Conservation (phyloP, 495 filamentous ascomycete species). For the Bacidia gigantensis region DNA sequence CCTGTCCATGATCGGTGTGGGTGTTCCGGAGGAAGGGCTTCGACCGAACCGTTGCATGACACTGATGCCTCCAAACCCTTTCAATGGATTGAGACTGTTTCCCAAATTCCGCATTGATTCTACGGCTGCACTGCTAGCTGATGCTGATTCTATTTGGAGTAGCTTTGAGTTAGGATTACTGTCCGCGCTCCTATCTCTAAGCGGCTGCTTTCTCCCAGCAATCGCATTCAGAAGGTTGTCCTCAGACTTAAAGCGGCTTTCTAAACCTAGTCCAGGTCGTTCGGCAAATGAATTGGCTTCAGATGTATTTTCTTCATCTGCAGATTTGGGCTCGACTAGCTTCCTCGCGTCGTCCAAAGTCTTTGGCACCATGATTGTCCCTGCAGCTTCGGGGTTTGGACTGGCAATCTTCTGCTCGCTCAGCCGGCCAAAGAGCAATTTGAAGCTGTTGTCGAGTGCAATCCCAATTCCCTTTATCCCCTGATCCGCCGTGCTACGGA, state of each 20-base stretch:
- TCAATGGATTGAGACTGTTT: constrained; percentile 73
- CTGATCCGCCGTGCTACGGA: constrained; percentile 79
- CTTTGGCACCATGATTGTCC: constrained; percentile 50
- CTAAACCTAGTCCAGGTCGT: constrained; percentile 16
- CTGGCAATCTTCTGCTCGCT: constrained; percentile 43
- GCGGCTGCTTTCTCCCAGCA: constrained; percentile 39
- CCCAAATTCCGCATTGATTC: constrained; percentile 77
- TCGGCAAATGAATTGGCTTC: constrained; percentile 25
- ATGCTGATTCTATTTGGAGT: constrained; percentile 12
- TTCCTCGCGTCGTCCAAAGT: constrained; percentile 86
- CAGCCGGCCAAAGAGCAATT: constrained; percentile 81
- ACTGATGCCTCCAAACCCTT: constrained; percentile 52
- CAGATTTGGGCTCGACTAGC: constrained; percentile 59
- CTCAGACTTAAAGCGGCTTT: constrained; percentile 28
- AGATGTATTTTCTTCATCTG: constrained; percentile 37
- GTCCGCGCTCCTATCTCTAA: constrained; percentile 64
- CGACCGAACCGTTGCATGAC: constrained; percentile 67
- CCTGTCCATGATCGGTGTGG: constrained; percentile 18
- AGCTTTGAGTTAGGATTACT: constrained; percentile 42
- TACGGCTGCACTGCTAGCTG: constrained; percentile 44
- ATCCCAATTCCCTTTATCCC: constrained; percentile 72
- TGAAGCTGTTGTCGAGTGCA: constrained; percentile 81
- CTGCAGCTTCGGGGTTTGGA: constrained; percentile 28
- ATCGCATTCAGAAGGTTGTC: constrained; percentile 50
- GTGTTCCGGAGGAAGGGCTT: constrained; percentile 20